These are phyloP conservation scores for Paramecium tetraurelia DNA, from an alignment of 73 alveolate species.

Conservation along the genomic window DNA sequence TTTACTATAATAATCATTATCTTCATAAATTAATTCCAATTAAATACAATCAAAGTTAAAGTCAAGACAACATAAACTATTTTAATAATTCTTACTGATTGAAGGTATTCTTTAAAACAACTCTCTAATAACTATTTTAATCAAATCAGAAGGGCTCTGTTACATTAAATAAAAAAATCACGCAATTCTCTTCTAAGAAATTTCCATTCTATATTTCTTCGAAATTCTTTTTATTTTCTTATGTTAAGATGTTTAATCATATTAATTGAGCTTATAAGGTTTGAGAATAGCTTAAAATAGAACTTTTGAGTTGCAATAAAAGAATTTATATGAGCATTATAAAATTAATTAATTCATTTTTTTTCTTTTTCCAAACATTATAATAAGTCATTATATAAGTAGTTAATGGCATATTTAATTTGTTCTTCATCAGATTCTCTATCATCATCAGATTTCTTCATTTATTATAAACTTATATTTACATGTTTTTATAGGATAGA, in stretches of 20 bases:
- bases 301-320: constrained; percentile 3
- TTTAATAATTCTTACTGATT: not conserved
- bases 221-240: not conserved
- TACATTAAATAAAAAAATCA: not conserved
- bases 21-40: too few relatives aligned
- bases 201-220: not conserved
- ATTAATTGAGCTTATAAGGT: not conserved
- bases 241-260: not conserved
- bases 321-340: not conserved
- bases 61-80: too few relatives aligned
- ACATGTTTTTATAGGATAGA: constrained; percentile 21
- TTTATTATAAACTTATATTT: not conserved
- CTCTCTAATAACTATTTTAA: too few relatives aligned
- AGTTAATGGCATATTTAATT: constrained; percentile 26
- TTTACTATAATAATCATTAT: too few relatives aligned
- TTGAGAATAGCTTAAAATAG: not conserved
- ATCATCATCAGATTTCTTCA: constrained; percentile 19
- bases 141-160: too few relatives aligned
- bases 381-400: not conserved
- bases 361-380: not conserved
- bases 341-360: not conserved
- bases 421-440: constrained; percentile 32
- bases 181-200: not conserved
- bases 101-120: not conserved
- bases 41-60: too few relatives aligned